Conservation (phyloP, 2,329 filamentous ascomycete species). For the Lasiodiplodia sp. region DNA sequence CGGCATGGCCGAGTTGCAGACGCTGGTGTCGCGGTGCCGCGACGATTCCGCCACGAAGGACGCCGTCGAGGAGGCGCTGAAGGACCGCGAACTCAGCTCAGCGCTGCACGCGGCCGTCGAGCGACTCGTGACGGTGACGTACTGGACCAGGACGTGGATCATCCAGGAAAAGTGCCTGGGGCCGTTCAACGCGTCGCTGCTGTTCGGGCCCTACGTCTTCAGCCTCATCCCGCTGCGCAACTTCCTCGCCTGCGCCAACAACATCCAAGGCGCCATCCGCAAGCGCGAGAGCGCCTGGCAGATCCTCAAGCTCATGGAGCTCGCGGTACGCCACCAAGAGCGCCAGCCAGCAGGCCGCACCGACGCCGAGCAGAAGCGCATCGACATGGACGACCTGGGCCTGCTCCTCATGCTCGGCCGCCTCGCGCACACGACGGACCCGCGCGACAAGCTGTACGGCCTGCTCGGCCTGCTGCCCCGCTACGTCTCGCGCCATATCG, state of each 20-base stretch:
- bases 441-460: conserved; percentile 10
- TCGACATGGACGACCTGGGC: not conserved
- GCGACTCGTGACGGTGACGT: not conserved
- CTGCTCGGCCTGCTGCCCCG: conserved; percentile 4
- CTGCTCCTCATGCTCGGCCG: conserved; percentile 1
- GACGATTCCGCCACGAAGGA: not conserved
- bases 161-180: conserved; percentile 18
- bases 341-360: not conserved
- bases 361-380: not conserved
- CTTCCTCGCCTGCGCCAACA: conserved; percentile 4
- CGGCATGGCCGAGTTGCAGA: not conserved
- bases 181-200: not conserved
- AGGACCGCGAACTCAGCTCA: not conserved
- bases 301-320: conserved; percentile 10
- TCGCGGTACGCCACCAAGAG: not conserved
- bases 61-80: not conserved
- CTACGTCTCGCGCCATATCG: conserved; percentile 1
- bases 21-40: not conserved
- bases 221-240: conserved; percentile 14
- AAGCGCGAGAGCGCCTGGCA: not conserved
- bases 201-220: conserved; percentile 9
- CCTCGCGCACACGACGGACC: not conserved
- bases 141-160: conserved; percentile 18
- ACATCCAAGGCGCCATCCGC: not conserved
- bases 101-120: conserved; percentile 1